Evolutionary conservation across 495 filamentous ascomycete genomes (phyloP).

Genomic region (Lentithecium fluviatile): DNA sequence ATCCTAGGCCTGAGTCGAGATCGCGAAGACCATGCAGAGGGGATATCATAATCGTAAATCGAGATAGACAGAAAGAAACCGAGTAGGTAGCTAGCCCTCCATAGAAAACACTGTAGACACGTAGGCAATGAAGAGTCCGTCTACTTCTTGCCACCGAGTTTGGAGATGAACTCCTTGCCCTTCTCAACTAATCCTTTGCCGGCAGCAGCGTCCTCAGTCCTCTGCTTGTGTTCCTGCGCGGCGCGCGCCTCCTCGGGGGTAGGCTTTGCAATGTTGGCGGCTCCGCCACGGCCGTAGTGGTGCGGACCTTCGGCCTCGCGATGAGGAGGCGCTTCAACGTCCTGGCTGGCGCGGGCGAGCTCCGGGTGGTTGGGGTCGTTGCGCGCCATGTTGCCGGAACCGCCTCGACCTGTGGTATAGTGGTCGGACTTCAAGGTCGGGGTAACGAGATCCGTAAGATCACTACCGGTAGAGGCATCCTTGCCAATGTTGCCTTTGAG

Average conservation of each 20-base stretch:
- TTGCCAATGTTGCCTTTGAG: constrained; percentile 70
- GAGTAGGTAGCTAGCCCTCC: background rate
- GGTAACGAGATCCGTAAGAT: constrained; percentile 65
- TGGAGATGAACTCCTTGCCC: constrained; percentile 37
- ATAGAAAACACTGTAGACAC: too few species aligned
- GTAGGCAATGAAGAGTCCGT: background rate
- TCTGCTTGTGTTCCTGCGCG: constrained; percentile 15
- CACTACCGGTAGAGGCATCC: constrained; percentile 48
- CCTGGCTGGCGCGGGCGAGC: constrained; percentile 75
- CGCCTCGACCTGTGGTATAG: constrained; percentile 79
- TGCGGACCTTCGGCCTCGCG: constrained; percentile 38
- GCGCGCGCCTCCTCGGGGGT: constrained; percentile 23
- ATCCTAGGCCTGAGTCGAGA: background rate
- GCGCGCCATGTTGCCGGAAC: constrained; percentile 47
- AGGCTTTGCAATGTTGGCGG: constrained; percentile 33
- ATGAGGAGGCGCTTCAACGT: constrained; percentile 63
- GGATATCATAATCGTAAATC: constrained; percentile 1
- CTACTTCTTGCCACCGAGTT: constrained; percentile 32
- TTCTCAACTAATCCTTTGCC: constrained; percentile 37
- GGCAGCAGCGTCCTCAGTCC: constrained; percentile 30
- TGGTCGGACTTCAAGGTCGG: constrained; percentile 77
- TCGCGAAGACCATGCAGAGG: background rate
- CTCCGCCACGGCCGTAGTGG: constrained; percentile 48
- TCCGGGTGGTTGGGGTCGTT: constrained; percentile 48
- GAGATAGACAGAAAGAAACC: background rate